These are phyloP conservation scores for Taphrina populina DNA, from an alignment of 1,139 yeast genomes.

Conservation along the genomic window DNA sequence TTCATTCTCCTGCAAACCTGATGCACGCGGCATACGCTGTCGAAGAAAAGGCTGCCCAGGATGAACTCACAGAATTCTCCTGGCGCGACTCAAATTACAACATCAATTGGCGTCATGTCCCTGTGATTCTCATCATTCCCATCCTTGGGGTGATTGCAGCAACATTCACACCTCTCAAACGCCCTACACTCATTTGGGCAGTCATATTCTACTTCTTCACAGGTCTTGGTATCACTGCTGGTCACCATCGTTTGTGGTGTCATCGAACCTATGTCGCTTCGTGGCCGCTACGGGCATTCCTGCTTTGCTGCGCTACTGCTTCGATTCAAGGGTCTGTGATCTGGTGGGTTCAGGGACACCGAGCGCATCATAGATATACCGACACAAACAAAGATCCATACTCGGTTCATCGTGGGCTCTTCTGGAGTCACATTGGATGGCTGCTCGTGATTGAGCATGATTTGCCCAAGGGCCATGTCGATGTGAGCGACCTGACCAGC, in stretches of 20 bases:
- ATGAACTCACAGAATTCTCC: slow-evolving; percentile 55
- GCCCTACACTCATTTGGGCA: slow-evolving; percentile 62
- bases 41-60: background rate
- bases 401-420: slow-evolving; percentile 92
- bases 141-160: slow-evolving; percentile 58
- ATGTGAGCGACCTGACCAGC: slow-evolving; percentile 82
- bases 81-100: slow-evolving; percentile 76
- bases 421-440: slow-evolving; percentile 98
- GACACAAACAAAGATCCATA: slow-evolving; percentile 97
- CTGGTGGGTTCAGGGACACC: slow-evolving; percentile 98
- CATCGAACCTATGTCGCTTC: slow-evolving; percentile 83
- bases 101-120: slow-evolving; percentile 87
- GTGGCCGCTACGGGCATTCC: slow-evolving; percentile 66
- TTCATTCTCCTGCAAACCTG: background rate
- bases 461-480: slow-evolving; percentile 91
- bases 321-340: slow-evolving; percentile 95
- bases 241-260: slow-evolving; percentile 83
- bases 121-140: slow-evolving; percentile 75
- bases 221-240: slow-evolving; percentile 92
- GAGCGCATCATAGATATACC: slow-evolving; percentile 97
- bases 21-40: background rate
- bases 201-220: slow-evolving; percentile 63
- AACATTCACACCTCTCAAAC: slow-evolving; percentile 56
- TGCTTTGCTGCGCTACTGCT: slow-evolving; percentile 87
- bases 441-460: slow-evolving; percentile 93